Evolutionary conservation across 345 rosid species (phyloP).

Genomic region (Lepidium sativum): DNA sequence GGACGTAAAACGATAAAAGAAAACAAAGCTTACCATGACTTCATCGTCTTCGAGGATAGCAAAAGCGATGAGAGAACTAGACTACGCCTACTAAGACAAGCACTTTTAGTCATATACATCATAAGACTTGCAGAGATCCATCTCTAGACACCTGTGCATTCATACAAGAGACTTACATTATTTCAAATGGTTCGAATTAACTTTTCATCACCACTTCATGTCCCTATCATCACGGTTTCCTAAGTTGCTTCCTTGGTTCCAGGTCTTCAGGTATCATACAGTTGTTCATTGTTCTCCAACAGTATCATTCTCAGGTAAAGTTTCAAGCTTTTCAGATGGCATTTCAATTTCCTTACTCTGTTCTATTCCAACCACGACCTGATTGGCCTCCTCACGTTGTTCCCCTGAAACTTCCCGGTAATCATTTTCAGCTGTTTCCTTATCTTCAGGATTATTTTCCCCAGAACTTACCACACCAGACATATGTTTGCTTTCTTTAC

Average conservation of each 20-base stretch:
- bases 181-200: slow-evolving; percentile 15
- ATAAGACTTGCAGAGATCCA: slow-evolving; percentile 9
- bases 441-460: background rate
- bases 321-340: slow-evolving; percentile 8
- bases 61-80: background rate
- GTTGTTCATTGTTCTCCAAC: slow-evolving; percentile 15
- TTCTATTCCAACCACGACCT: background rate
- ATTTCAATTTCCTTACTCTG: slow-evolving; percentile 17
- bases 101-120: slow-evolving; percentile 21
- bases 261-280: background rate
- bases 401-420: background rate
- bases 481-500: background rate
- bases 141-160: slow-evolving; percentile 13
- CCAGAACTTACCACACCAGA: background rate
- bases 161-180: slow-evolving; percentile 30
- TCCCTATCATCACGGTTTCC: background rate
- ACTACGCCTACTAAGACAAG: slow-evolving; percentile 19
- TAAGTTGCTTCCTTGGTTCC: background rate
- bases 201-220: slow-evolving; percentile 9
- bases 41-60: background rate
- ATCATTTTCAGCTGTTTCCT: background rate
- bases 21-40: slow-evolving; percentile 9
- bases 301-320: slow-evolving; percentile 3
- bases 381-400: background rate
- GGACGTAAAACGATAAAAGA: background rate